Conservation (phyloP, 352 stramenopile species). For the Pythium oligandrum region DNA sequence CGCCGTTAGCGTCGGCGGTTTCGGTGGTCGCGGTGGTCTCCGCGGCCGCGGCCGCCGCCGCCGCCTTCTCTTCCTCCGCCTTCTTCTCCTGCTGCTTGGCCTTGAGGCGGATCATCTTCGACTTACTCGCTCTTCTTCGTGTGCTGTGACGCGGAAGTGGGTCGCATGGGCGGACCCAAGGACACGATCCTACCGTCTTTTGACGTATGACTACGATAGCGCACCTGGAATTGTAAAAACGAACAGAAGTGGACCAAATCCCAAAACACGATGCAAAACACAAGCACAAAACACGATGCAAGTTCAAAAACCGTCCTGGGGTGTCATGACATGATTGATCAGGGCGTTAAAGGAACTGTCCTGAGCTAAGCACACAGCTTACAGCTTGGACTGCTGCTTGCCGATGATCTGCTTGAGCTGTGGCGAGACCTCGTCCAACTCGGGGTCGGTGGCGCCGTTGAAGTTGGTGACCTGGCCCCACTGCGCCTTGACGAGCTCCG, state of each 20-base stretch:
- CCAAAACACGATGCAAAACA: too few relatives aligned
- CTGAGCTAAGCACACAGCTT: constrained; percentile 13
- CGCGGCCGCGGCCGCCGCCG: constrained; percentile 3
- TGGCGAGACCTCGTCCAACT: constrained; percentile 68
- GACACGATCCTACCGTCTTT: too few relatives aligned
- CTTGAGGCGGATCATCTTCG: constrained; percentile 74
- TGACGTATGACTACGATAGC: too few relatives aligned
- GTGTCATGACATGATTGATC: background rate
- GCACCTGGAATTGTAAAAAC: too few relatives aligned
- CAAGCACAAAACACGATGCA: too few relatives aligned
- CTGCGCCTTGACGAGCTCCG: constrained; percentile 71
- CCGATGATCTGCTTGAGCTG: constrained; percentile 78
- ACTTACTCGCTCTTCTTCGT: too few relatives aligned
- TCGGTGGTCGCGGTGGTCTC: constrained; percentile 3
- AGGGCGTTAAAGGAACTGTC: background rate
- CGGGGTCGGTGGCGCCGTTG: constrained; percentile 61
- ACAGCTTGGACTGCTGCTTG: constrained; percentile 45
- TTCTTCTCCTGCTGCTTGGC: constrained; percentile 86
- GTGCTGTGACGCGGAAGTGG: too few relatives aligned
- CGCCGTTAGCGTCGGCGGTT: background rate
- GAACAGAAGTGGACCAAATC: too few relatives aligned
- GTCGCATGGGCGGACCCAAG: too few relatives aligned
- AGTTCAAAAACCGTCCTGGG: too few relatives aligned
- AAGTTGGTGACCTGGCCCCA: constrained; percentile 80
- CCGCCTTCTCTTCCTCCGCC: constrained; percentile 57